phyloP scores from a whole-genome alignment of 257 asterid genomes.

The Cruciata laevipes region DNA sequence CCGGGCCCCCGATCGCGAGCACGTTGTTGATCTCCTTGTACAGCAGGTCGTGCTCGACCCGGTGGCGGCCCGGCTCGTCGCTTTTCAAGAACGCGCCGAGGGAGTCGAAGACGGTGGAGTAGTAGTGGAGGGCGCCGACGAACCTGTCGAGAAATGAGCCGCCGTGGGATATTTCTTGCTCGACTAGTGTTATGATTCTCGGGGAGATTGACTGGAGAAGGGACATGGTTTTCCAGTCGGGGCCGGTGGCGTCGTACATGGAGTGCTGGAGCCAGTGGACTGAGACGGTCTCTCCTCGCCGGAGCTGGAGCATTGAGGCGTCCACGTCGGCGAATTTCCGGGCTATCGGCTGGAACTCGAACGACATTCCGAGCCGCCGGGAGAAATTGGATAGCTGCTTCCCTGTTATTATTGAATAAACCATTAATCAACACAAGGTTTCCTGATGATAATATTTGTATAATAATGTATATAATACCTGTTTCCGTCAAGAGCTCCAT shows the following conservation, averaged over 20 bases:
- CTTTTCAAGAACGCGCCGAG: conserved; percentile 40
- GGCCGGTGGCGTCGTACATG: conserved; percentile 65
- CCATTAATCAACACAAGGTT: no score
- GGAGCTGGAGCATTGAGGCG: conserved; percentile 29
- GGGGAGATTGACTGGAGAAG: conserved; percentile 49
- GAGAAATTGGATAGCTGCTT: conserved; percentile 57
- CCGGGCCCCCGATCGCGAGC: conserved; percentile 82
- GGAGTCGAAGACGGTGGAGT: conserved; percentile 69
- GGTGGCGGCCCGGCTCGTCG: conserved; percentile 43
- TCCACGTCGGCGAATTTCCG: conserved; percentile 45
- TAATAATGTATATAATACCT: no score
- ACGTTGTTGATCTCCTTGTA: conserved; percentile 64
- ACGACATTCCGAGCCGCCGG: conserved; percentile 48
- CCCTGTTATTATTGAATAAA: conserved; percentile 16
- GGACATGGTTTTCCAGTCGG: conserved; percentile 62
- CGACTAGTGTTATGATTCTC: conserved; percentile 56
- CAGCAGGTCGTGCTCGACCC: conserved; percentile 50
- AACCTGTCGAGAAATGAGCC: conserved; percentile 78
- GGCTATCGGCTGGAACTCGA: conserved; percentile 56
- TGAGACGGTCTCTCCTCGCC: conserved; percentile 47
- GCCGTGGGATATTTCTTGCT: conserved; percentile 54
- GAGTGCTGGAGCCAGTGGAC: conserved; percentile 84
- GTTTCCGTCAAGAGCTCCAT: conserved; percentile 49
- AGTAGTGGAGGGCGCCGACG: conserved; percentile 70
- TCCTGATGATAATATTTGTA: no score